Conservation (phyloP, 768 basidiomycete species). For the Fomitopsis serialis region DNA sequence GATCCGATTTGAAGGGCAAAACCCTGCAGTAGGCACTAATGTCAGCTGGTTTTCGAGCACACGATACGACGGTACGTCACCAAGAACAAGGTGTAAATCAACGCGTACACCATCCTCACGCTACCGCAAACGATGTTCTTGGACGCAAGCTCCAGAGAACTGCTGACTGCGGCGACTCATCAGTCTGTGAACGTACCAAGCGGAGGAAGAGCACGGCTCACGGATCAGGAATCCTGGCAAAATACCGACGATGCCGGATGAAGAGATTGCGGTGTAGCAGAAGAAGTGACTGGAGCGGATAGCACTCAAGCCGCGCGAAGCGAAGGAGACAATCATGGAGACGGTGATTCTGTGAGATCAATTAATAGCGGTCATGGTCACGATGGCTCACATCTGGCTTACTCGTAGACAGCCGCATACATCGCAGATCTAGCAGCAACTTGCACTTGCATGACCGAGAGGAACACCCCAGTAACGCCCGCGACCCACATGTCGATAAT, state of each 20-base stretch:
- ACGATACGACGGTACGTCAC: no score
- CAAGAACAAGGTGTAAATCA: conserved; percentile 81
- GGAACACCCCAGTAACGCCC: conserved; percentile 59
- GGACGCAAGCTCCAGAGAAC: conserved; percentile 78
- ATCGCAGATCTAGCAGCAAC: conserved; percentile 73
- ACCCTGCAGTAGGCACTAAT: conserved; percentile 41
- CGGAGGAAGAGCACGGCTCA: conserved; percentile 33
- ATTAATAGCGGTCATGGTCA: conserved; percentile 5
- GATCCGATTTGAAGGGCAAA: conserved; percentile 84
- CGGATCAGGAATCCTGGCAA: conserved; percentile 85
- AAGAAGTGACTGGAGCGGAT: conserved; percentile 66
- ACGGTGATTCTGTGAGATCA: conserved; percentile 61
- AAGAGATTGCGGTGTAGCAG: conserved; percentile 90
- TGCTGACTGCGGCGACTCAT: conserved; percentile 50
- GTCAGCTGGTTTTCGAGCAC: no score
- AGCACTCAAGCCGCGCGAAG: conserved; percentile 76
- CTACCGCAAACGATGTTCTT: conserved; percentile 83
- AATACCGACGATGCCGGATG: conserved; percentile 81
- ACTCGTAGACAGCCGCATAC: conserved; percentile 94
- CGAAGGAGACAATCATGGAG: conserved; percentile 76
- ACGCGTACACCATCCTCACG: conserved; percentile 85
- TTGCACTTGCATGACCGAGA: conserved; percentile 66
- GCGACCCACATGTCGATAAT: conserved; percentile 85
- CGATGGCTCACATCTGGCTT: conserved; percentile 24
- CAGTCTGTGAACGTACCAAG: conserved; percentile 4